phyloP scores from a whole-genome alignment of 352 stramenopile species.

The Globisporangium iwayamae region DNA sequence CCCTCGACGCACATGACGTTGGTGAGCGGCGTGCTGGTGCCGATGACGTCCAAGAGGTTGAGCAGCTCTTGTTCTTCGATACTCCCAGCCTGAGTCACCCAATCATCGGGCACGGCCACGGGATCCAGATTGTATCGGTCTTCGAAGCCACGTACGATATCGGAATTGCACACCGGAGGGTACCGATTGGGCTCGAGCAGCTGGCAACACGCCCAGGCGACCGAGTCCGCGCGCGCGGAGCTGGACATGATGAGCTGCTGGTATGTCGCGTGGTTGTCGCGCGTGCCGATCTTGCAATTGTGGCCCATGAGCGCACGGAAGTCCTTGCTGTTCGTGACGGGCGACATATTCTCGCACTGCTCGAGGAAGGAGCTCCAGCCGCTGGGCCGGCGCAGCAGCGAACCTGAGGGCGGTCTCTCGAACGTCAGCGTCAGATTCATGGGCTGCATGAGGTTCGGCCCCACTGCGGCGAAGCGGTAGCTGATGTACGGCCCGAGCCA shows the following conservation, averaged over 20 bases:
- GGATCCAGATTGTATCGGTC: slow-evolving; percentile 26
- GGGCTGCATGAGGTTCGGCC: slow-evolving; percentile 13
- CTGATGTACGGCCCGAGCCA: slow-evolving; percentile 43
- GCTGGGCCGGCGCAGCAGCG: slow-evolving; percentile 17
- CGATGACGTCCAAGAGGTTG: slow-evolving; percentile 43
- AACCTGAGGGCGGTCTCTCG: slow-evolving; percentile 7
- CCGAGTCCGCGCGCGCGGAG: slow-evolving; percentile 34
- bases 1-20: slow-evolving; percentile 41
- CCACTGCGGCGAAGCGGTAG: slow-evolving; percentile 32
- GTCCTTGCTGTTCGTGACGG: not conserved
- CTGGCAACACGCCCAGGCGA: slow-evolving; percentile 44
- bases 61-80: slow-evolving; percentile 35
- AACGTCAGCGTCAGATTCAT: slow-evolving; percentile 3
- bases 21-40: slow-evolving; percentile 33
- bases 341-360: slow-evolving; percentile 30
- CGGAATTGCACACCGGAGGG: slow-evolving; percentile 40
- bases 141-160: slow-evolving; percentile 39
- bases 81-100: slow-evolving; percentile 19
- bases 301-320: slow-evolving; percentile 22
- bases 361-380: slow-evolving; percentile 46
- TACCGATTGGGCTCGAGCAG: slow-evolving; percentile 39
- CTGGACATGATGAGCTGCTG: slow-evolving; percentile 32
- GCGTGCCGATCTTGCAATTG: slow-evolving; percentile 35
- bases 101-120: not conserved
- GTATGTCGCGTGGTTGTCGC: slow-evolving; percentile 12